Percentiles rank a stretch among this genome's conserved stretches.
Conservation (phyloP, 2,329 filamentous ascomycete species). For the Colletotrichum neosansevieriae region DNA sequence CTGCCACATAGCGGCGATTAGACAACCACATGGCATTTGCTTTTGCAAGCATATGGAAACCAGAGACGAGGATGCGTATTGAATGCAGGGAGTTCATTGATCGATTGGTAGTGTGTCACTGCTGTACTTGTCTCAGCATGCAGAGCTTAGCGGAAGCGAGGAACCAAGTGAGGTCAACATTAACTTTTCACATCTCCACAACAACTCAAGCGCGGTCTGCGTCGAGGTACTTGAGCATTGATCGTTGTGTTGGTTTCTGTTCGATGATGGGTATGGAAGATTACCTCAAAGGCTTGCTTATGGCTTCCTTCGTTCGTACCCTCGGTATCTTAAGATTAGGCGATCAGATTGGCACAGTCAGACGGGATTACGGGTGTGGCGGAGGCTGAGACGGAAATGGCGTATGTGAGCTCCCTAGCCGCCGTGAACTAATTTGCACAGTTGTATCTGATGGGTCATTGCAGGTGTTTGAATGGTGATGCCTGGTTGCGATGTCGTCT, state of each 20-base stretch:
- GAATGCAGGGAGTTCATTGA: not conserved
- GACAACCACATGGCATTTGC: not conserved
- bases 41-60: not conserved
- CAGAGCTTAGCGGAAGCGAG: not conserved
- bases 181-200: conserved; percentile 5
- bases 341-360: conserved; percentile 5
- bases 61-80: too few relatives aligned
- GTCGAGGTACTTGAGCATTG: not conserved
- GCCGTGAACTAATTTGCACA: not conserved
- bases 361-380: conserved; percentile 21
- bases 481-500: too few relatives aligned
- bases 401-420: not conserved
- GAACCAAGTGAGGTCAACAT: conserved; percentile 25
- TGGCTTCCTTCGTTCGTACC: too few relatives aligned
- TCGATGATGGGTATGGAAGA: too few relatives aligned
- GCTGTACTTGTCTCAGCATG: not conserved
- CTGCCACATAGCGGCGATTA: not conserved
- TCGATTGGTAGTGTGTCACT: too few relatives aligned
- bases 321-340: too few relatives aligned
- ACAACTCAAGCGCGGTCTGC: too few relatives aligned
- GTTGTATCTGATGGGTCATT: not conserved
- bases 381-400: conserved; percentile 3
- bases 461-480: too few relatives aligned
- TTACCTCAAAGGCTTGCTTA: too few relatives aligned
- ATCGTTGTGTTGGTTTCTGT: too few relatives aligned